Evolutionary conservation across 129 eudicot genomes (phyloP).

Genomic region (Lonicera japonica): DNA sequence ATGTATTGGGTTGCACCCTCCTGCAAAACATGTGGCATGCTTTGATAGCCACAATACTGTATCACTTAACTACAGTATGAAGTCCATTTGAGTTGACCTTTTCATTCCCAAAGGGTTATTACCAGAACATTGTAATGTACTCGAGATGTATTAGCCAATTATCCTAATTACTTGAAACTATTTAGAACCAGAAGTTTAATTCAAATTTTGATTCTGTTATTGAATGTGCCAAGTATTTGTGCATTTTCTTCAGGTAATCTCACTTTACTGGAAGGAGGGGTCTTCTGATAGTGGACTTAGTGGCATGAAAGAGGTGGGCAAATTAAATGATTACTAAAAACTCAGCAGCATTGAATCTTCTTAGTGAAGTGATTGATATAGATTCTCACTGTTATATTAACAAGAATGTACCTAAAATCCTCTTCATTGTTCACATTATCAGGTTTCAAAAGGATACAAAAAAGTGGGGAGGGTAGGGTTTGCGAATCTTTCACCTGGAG

Average conservation of each 20-base stretch:
- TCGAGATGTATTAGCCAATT: too few relatives aligned
- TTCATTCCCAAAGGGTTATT: too few relatives aligned
- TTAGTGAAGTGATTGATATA: background rate
- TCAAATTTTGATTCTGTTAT: too few relatives aligned
- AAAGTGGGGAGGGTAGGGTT: conserved; percentile 50
- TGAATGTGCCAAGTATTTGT: background rate
- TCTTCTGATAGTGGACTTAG: conserved; percentile 39
- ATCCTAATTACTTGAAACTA: too few relatives aligned
- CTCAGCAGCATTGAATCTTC: background rate
- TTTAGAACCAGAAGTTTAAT: too few relatives aligned
- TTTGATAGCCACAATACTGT: too few relatives aligned
- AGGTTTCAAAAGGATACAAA: conserved; percentile 57
- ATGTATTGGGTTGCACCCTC: too few relatives aligned
- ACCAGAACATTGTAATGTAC: too few relatives aligned
- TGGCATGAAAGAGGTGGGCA: conserved; percentile 61
- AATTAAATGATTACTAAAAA: background rate
- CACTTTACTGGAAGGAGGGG: conserved; percentile 59
- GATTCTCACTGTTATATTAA: too few relatives aligned
- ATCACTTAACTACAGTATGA: too few relatives aligned
- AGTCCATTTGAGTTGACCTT: too few relatives aligned
- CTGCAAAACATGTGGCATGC: too few relatives aligned
- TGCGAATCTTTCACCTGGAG: conserved; percentile 47
- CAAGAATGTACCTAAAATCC: background rate
- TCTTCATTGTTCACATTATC: conserved; percentile 4
- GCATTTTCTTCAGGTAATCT: conserved; percentile 44